These are phyloP conservation scores for Gossypium thurberi DNA, from an alignment of 345 rosid species.

Conservation along the genomic window DNA sequence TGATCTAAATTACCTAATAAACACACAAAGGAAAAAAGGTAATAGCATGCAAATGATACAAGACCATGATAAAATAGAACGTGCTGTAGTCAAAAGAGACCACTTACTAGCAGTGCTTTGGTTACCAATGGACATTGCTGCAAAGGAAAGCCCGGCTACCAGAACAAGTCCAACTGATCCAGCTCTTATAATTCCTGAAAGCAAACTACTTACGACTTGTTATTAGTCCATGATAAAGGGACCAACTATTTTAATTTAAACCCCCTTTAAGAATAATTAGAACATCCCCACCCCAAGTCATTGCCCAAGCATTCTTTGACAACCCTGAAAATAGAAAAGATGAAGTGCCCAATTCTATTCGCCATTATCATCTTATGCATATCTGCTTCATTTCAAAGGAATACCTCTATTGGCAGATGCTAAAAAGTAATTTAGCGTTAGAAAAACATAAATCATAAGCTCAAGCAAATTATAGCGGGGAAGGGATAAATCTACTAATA, in stretches of 20 bases:
- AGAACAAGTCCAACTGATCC: constrained; percentile 64
- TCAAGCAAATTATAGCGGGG: neutral
- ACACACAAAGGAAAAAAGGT: neutral
- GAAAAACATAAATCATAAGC: neutral
- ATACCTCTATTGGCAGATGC: neutral
- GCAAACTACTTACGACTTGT: constrained; percentile 59
- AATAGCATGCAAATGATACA: neutral
- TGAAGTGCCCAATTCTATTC: neutral
- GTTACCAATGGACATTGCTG: constrained; percentile 53
- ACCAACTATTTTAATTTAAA: neutral
- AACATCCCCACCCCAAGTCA: neutral
- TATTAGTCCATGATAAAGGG: constrained; percentile 44
- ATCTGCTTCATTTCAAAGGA: neutral
- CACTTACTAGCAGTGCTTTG: constrained; percentile 50
- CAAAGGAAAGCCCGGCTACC: constrained; percentile 51
- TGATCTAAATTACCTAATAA: neutral
- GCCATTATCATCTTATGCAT: neutral
- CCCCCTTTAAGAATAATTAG: neutral
- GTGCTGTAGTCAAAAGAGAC: neutral
- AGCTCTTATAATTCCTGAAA: constrained; percentile 80
- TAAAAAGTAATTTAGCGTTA: neutral
- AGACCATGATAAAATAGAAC: neutral
- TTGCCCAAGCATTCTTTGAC: neutral
- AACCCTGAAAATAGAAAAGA: neutral
- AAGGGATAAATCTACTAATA: neutral